Base-by-base conservation (phyloP, 352 stramenopile genomes). In the Pythium chondricola region DNA sequence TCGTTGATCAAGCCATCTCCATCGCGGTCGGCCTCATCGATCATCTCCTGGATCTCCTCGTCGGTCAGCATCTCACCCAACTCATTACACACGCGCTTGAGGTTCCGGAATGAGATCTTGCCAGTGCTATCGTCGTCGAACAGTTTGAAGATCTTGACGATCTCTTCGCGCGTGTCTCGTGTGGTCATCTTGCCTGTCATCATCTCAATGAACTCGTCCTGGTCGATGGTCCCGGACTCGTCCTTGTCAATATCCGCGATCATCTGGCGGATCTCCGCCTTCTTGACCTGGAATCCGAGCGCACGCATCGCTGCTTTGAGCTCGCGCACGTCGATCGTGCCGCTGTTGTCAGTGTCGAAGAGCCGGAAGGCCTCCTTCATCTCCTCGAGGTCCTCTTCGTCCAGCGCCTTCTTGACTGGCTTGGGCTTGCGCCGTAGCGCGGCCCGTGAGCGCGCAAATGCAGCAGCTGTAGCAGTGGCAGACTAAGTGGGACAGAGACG, bases 141-240 rank as follows among this genome's bases (percentile, higher is more conserved):
- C n/a, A 98, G 82, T 37, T 80, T 67, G 51, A 98, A 98, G 49
- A 98, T 93, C 71, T 97, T 97, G 39, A 73, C 61, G 56, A 97
- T 95, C 54, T 97, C 90, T 43, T 97, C 91, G 4, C 84, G 68
- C 18, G 85, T 73, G 54, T 97, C 91, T 24, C 90, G 52, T 20
- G 81, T 75, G 54, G 86, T 93, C 88, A 97, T 96, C 61, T 95
- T 97, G 31, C 87, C 86, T 2, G 87, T 96, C 67, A 97, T 95
- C 78, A 98, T 96, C 59, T 97, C 89, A 26, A 96, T 83, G 61
- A 98, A 98, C 56, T 98, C 89, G 59, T 97, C 84, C 65, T 95
- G 83, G 50, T 96, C 72, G 61, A 95, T 80, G 26, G 82, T 74
- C 3, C 74, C 75, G 7, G 77, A 93, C 56, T 96, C 85, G 61